Conservation (phyloP, 495 filamentous ascomycete species). For the Hyphodiscus hymeniophilus region DNA sequence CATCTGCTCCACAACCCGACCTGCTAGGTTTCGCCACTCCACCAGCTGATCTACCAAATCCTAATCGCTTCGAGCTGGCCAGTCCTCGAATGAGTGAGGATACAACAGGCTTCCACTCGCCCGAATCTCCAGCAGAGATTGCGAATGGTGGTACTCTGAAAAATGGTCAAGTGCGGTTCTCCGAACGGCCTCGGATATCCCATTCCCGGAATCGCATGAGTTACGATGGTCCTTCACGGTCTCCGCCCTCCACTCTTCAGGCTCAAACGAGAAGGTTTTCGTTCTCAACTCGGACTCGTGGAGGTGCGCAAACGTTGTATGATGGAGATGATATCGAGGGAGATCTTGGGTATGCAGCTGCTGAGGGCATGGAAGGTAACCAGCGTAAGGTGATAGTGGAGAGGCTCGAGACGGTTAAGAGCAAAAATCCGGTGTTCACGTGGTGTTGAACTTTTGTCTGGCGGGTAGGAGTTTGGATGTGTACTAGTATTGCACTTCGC, state of each 20-base stretch:
- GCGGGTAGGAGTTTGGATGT: too few relatives aligned
- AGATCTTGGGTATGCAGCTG: slow-evolving; percentile 88
- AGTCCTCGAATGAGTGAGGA: slow-evolving; percentile 32
- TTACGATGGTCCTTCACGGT: slow-evolving; percentile 30
- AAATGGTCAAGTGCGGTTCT: slow-evolving; percentile 15
- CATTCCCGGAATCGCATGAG: slow-evolving; percentile 24
- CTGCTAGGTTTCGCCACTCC: slow-evolving; percentile 59
- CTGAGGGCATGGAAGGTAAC: slow-evolving; percentile 85
- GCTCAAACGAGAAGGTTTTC: slow-evolving; percentile 19
- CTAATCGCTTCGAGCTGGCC: slow-evolving; percentile 77
- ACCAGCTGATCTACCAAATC: slow-evolving; percentile 62
- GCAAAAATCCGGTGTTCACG: slow-evolving; percentile 90
- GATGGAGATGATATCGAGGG: slow-evolving; percentile 78
- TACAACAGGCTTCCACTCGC: slow-evolving; percentile 2
- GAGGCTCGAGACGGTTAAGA: slow-evolving; percentile 88
- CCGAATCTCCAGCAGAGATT: slow-evolving; percentile 7
- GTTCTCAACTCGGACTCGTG: slow-evolving; percentile 13
- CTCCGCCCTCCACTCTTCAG: slow-evolving; percentile 6
- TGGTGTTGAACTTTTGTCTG: slow-evolving; percentile 62
- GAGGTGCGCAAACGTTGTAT: slow-evolving; percentile 17
- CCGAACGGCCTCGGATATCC: slow-evolving; percentile 11
- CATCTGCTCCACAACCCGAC: slow-evolving; percentile 53
- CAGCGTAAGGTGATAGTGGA: slow-evolving; percentile 94
- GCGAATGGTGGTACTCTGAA: slow-evolving; percentile 9
- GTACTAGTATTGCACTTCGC: not conserved